phyloP scores from a whole-genome alignment of 805 yeast genomes.

The Saccharomycopsis fermentans region DNA sequence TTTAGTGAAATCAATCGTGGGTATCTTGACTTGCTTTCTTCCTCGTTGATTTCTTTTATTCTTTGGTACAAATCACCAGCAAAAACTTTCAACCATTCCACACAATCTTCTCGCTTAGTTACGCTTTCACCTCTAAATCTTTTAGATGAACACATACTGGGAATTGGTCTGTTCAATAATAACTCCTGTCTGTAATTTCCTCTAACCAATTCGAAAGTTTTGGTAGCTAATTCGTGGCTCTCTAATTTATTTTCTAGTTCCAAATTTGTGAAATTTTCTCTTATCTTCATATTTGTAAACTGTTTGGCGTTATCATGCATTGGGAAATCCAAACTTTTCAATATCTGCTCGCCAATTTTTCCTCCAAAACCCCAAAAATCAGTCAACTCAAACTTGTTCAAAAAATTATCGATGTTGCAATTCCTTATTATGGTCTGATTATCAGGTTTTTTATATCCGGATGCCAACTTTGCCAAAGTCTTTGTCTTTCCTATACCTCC shows the following conservation, averaged over 20 bases:
- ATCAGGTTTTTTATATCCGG: slow-evolving; percentile 77
- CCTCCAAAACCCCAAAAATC: slow-evolving; percentile 94
- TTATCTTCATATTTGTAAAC: slow-evolving; percentile 39
- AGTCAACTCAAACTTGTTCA: slow-evolving; percentile 49
- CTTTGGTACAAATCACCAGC: slow-evolving; percentile 69
- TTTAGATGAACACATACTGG: slow-evolving; percentile 85
- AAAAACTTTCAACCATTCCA: slow-evolving; percentile 75
- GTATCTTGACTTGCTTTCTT: slow-evolving; percentile 26
- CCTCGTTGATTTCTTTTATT: slow-evolving; percentile 65
- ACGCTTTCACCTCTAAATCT: slow-evolving; percentile 57
- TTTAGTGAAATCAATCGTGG: slow-evolving; percentile 13
- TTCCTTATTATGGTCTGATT: slow-evolving; percentile 68
- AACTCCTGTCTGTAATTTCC: slow-evolving; percentile 33
- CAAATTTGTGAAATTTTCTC: slow-evolving; percentile 35
- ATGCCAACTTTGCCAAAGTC: slow-evolving; percentile 76
- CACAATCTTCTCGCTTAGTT: slow-evolving; percentile 41
- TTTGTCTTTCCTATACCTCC: slow-evolving; percentile 78
- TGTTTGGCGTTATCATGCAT: slow-evolving; percentile 20
- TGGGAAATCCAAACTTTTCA: slow-evolving; percentile 42
- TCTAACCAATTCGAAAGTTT: slow-evolving; percentile 50
- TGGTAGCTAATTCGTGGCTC: slow-evolving; percentile 41
- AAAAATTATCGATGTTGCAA: slow-evolving; percentile 38
- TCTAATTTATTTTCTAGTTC: slow-evolving; percentile 30
- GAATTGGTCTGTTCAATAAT: slow-evolving; percentile 41
- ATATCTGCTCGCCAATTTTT: slow-evolving; percentile 57